These are phyloP conservation scores for Circinella umbellata DNA, from an alignment of 371 early-diverging fungal species.

Conservation along the genomic window DNA sequence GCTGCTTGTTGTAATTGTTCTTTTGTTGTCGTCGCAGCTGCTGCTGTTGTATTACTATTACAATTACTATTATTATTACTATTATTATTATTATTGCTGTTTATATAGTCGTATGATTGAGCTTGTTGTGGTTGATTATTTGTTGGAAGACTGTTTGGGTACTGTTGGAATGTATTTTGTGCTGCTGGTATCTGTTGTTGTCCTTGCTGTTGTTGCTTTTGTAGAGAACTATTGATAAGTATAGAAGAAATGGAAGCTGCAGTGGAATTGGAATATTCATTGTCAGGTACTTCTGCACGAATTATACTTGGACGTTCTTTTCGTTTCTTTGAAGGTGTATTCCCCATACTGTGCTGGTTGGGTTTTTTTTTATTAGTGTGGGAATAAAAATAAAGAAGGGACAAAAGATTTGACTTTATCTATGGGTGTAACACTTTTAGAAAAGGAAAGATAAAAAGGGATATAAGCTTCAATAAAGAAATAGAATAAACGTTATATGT, in stretches of 20 bases:
- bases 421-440: no score
- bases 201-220: conserved; percentile 12
- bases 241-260: conserved; percentile 47
- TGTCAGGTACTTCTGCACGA: conserved; percentile 41
- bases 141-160: conserved; percentile 2
- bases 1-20: conserved; percentile 10
- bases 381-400: conserved; percentile 22
- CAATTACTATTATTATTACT: no score
- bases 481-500: neutral
- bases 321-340: conserved; percentile 38
- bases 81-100: neutral
- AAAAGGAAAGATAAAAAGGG: conserved; percentile 1
- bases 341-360: conserved; percentile 18
- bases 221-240: conserved; percentile 32
- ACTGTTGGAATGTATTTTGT: conserved; percentile 18
- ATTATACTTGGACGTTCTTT: conserved; percentile 47
- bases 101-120: neutral
- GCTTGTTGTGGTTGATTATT: neutral
- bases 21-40: neutral
- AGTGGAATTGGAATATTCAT: conserved; percentile 42
- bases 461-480: neutral
- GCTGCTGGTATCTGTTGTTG: conserved; percentile 11
- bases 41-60: no score
- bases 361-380: neutral
- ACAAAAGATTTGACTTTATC: neutral